Base-by-base conservation (phyloP, 2,329 filamentous ascomycete genomes). In the Ophiostoma himal-ulmi region DNA sequence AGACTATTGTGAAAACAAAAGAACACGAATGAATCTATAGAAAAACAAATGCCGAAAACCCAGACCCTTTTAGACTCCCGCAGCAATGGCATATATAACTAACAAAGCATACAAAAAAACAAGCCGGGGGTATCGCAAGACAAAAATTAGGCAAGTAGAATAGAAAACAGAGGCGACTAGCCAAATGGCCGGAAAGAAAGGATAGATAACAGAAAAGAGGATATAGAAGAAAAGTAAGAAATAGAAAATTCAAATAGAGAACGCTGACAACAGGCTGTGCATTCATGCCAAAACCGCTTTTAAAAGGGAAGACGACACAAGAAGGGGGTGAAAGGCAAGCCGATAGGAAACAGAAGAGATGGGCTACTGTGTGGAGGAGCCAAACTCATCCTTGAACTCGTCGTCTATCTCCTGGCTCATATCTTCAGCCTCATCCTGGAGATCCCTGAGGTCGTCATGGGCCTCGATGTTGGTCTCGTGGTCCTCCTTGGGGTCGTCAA, bases 401-500 rank as follows among this genome's bases (percentile, higher is more conserved):
- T 67, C 65, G 39, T 67, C 65, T 7, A 67, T 67, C n/a, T 26
- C 26, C 13, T 41, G 37, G 20, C 37, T 41, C 65, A 44, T 48
- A 13, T 67, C 65, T 22, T 67, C 8, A 6, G 22, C 11, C 65
- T 67, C 65, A 5, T 44, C n/a, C 13, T 30, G 10, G 36, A 48
- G 41, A 17, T 48, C 37, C 11, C n/a, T 11, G n/a, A 67, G 65
- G 10, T 48, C 37, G 20, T 67, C 65, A 39, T 48, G 65, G 7
- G 14, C n/a, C 11, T 41, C 65, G 22, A 10, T 13, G 39, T 67
- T 67, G 13, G 39, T 41, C n/a, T 67, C 65, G 65, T 26, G n/a
- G n/a, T 41, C 39, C 37, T 22, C 37, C 8, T 48, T 26, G 20
- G 65, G 65, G 39, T 67, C 65, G 65, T 67, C 65, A 48, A 67